These are phyloP conservation scores for Xanthoparmelia taractica DNA, from an alignment of 495 filamentous ascomycete species.

Conservation along the genomic window DNA sequence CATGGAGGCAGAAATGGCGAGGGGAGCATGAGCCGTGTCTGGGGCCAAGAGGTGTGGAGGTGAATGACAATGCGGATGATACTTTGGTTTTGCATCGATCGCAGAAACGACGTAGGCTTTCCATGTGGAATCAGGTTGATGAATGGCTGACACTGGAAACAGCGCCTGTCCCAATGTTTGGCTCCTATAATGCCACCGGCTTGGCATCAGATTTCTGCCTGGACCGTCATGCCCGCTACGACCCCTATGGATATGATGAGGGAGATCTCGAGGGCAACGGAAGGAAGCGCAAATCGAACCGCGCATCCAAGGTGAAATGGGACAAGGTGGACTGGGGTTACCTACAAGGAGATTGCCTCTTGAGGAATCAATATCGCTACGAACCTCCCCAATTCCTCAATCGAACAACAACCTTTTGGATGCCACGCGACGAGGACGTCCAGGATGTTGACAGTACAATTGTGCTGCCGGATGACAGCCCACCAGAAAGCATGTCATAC, in stretches of 20 bases:
- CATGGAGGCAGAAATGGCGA: conserved; percentile 38
- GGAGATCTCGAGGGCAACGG: conserved; percentile 24
- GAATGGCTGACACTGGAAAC: conserved; percentile 20
- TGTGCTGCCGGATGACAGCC: conserved; percentile 7
- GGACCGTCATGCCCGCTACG: conserved; percentile 49
- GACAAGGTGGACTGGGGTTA: conserved; percentile 60
- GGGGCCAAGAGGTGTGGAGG: conserved; percentile 40
- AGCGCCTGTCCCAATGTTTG: conserved; percentile 40
- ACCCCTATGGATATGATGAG: conserved; percentile 43
- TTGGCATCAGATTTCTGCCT: conserved; percentile 43
- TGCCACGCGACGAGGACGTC: conserved; percentile 14
- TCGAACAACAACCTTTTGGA: conserved; percentile 12
- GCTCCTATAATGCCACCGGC: conserved; percentile 42
- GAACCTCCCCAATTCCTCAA: conserved; percentile 8
- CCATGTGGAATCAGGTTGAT: neutral
- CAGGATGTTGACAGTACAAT: conserved; percentile 14
- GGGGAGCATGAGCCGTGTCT: conserved; percentile 40
- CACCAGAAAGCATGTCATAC: conserved; percentile 2
- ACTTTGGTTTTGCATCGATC: conserved; percentile 40
- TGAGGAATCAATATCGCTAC: conserved; percentile 56
- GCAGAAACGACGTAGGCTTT: conserved; percentile 25
- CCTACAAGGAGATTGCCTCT: conserved; percentile 56
- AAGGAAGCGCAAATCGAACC: conserved; percentile 20
- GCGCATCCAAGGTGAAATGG: conserved; percentile 48
- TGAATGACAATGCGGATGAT: conserved; percentile 42